Base-by-base conservation (phyloP, 2,329 filamentous ascomycete genomes). In the Neodidymelliopsis sp. region DNA sequence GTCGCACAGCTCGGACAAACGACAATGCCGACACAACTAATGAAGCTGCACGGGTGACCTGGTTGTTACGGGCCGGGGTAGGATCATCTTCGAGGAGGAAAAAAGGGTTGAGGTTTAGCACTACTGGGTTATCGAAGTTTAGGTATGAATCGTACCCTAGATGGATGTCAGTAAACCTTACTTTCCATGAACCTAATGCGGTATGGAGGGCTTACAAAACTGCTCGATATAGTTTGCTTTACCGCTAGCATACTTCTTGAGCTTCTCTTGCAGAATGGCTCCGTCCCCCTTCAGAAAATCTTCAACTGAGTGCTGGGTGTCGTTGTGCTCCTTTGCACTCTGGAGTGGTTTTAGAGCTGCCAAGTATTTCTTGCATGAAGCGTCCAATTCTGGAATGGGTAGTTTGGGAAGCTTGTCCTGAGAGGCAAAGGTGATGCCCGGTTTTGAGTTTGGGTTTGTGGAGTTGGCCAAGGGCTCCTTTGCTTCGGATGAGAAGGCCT, bases 211-310 rank as follows among this genome's bases (percentile, higher is more conserved):
- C 90, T 70, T 83, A 96, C 93, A 99, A 65, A 99, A 99, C 66
- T 99, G 94, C 71, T 97, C 94, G 63, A 99, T 97, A 70, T 97
- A 99, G 74, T 93, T 97, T 27, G 90, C 90, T 75, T 92, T 93
- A 33, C 89, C 91, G 37, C 85, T 86, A 7, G 94, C 92, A 77
- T 97, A 99, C 64, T 87, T 86, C 77, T 92, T 94, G 47, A 97
- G 76, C 72, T 88, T 92, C 53, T 94, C 90, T 69, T 99, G 92
- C 36, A 99, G 76, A 34, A 88, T 85, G 0, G 89, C 90, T 0
- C 94, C 94, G 56, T 97, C 92, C 0, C 81, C 78, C 60, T 82
- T 86, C 29, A 97, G 74, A 60, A 97, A 97, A 22, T 96, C 91
- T 9, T 87, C 80, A 0, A 96, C 87, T 0, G 93, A 90, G 53